phyloP scores from a whole-genome alignment of 345 rosid genomes.

The Eucalyptus regnans region DNA sequence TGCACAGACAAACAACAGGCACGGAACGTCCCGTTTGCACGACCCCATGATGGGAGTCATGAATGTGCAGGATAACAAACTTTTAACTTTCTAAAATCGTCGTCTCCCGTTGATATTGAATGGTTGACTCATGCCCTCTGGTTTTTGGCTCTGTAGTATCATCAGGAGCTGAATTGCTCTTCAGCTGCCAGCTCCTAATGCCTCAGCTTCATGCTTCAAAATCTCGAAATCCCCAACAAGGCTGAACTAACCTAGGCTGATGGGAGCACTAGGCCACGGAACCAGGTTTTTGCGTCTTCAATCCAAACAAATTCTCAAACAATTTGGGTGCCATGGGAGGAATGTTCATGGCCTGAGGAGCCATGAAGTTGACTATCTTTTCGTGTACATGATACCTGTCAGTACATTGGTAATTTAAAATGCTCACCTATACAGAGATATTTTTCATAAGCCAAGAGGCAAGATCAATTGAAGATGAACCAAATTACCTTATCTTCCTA shows the following conservation, averaged over 20 bases:
- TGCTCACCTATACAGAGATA: background rate
- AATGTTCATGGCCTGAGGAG: conserved; percentile 40
- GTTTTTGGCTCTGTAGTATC: background rate
- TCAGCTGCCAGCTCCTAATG: background rate
- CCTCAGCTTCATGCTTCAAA: background rate
- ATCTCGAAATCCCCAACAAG: background rate
- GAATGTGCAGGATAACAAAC: background rate
- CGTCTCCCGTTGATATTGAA: background rate
- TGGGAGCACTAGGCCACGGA: background rate
- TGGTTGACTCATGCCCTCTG: background rate
- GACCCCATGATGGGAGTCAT: background rate
- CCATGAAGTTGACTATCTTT: conserved; percentile 82
- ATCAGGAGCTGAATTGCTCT: background rate
- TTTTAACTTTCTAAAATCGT: background rate
- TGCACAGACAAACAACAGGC: background rate
- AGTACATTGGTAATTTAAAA: background rate
- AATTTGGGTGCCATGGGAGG: conserved; percentile 68
- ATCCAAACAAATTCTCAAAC: conserved; percentile 73
- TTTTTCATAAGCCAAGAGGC: background rate
- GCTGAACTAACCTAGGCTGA: background rate
- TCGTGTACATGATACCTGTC: conserved; percentile 74
- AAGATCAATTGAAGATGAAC: background rate
- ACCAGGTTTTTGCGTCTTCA: conserved; percentile 21
- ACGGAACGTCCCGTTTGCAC: background rate
- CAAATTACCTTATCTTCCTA: conserved; percentile 64